A percentile compares a stretch with the other conserved stretches of the same genome.
Conservation (phyloP, 805 yeast species). For the Yamadazyma paraphyllophila region DNA sequence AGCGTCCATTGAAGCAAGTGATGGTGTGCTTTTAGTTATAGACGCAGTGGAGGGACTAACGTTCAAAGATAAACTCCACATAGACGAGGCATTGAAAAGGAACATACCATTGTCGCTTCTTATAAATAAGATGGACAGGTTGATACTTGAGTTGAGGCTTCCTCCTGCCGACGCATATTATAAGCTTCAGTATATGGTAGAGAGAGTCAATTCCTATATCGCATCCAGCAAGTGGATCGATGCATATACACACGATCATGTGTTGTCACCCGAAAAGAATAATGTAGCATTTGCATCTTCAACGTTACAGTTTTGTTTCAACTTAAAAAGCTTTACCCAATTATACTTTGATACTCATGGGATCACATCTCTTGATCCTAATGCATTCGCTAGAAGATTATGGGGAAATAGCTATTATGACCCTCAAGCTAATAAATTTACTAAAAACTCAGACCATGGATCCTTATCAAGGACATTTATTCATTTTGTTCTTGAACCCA, state of each 20-base stretch:
- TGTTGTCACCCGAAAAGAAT: conserved; percentile 6
- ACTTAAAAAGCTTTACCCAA: conserved; percentile 60
- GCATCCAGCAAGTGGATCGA: conserved; percentile 26
- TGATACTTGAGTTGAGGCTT: conserved; percentile 74
- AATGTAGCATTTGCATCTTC: conserved; percentile 79
- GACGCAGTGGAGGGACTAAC: conserved; percentile 85
- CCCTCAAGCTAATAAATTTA: conserved; percentile 43
- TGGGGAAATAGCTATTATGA: conserved; percentile 78
- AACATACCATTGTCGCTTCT: conserved; percentile 57
- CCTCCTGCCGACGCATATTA: conserved; percentile 73
- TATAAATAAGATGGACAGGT: conserved; percentile 79
- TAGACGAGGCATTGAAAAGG: conserved; percentile 51
- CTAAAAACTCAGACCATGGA: conserved; percentile 25
- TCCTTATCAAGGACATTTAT: conserved; percentile 48
- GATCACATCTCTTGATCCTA: conserved; percentile 17
- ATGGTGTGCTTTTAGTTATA: conserved; percentile 67
- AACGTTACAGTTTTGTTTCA: conserved; percentile 60
- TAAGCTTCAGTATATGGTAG: conserved; percentile 61
- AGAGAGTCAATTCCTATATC: conserved; percentile 60
- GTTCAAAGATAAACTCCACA: conserved; percentile 46
- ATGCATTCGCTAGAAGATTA: conserved; percentile 49
- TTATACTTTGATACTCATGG: conserved; percentile 33
- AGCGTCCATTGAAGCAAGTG: conserved; percentile 56
- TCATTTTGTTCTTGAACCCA: conserved; percentile 68
- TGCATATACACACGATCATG: conserved; percentile 28